Evolutionary conservation across 2,329 filamentous ascomycete genomes (phyloP).

Genomic region (Microdochium nivale): DNA sequence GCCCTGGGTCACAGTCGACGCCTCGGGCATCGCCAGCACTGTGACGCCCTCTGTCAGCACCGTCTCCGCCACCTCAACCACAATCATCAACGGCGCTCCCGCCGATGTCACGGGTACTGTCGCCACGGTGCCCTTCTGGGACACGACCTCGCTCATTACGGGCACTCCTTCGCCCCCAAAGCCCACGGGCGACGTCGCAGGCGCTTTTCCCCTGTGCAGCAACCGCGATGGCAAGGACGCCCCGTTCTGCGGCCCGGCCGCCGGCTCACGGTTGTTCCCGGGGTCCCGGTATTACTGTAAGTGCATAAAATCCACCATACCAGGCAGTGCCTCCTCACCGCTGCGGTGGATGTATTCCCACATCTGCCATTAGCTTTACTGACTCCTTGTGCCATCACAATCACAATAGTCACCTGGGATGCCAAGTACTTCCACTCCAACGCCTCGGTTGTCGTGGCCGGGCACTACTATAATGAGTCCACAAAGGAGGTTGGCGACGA

Average conservation of each 20-base stretch:
- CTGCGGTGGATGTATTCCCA: no score
- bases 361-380: no score
- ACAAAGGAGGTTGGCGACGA: constrained; percentile 21
- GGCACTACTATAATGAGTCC: constrained; percentile 20
- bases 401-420: constrained; percentile 46
- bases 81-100: constrained; percentile 26
- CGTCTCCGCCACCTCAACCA: constrained; percentile 32
- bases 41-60: constrained; percentile 40
- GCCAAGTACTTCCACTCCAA: constrained; percentile 38
- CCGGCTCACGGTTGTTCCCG: constrained; percentile 32
- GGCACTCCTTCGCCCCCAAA: constrained; percentile 35
- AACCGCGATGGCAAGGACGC: constrained; percentile 36
- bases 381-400: constrained; percentile 1
- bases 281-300: constrained; percentile 43
- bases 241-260: constrained; percentile 43
- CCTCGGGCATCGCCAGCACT: constrained; percentile 36
- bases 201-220: constrained; percentile 40
- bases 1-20: constrained; percentile 43
- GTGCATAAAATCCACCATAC: constrained; percentile 7
- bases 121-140: constrained; percentile 21
- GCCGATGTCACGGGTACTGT: constrained; percentile 31
- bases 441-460: constrained; percentile 23
- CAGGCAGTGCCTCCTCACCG: no score
- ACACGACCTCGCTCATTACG: constrained; percentile 23
- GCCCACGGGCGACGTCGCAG: constrained; percentile 30